Percentiles rank a stretch among this genome's conserved stretches.
These are phyloP conservation scores for Pulveroboletus sp. DNA, from an alignment of 768 basidiomycete species.

Conservation along the genomic window DNA sequence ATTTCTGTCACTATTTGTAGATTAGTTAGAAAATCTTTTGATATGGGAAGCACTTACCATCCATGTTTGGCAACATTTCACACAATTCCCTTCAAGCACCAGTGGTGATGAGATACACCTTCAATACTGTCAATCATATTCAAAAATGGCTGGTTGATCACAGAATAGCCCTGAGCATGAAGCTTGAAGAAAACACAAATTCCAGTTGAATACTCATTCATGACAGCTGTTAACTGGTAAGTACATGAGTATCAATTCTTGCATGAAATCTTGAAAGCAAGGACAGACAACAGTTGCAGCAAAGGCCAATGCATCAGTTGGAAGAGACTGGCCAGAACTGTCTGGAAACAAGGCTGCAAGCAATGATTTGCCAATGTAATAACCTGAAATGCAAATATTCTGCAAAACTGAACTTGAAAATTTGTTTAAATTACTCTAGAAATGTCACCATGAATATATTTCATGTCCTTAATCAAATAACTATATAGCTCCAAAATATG, in stretches of 20 bases:
- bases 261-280: background rate
- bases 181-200: background rate
- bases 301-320: background rate
- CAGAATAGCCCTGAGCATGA: background rate
- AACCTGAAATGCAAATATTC: background rate
- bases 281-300: background rate
- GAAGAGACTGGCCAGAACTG: background rate
- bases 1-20: background rate
- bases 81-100: background rate
- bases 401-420: background rate
- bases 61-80: background rate
- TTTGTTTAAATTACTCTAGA: background rate
- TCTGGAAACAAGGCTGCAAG: background rate
- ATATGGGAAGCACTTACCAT: background rate
- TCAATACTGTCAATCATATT: background rate
- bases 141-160: background rate
- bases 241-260: background rate
- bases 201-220: background rate
- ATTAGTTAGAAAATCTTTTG: background rate
- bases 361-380: background rate
- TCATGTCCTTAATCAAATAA: background rate
- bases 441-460: background rate
- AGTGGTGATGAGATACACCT: background rate
- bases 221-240: background rate
- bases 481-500: background rate